A percentile compares a stretch with the other conserved stretches of the same genome.
These are phyloP conservation scores for Cladosporium sp. DNA, from an alignment of 2,329 filamentous ascomycete species.

Conservation along the genomic window DNA sequence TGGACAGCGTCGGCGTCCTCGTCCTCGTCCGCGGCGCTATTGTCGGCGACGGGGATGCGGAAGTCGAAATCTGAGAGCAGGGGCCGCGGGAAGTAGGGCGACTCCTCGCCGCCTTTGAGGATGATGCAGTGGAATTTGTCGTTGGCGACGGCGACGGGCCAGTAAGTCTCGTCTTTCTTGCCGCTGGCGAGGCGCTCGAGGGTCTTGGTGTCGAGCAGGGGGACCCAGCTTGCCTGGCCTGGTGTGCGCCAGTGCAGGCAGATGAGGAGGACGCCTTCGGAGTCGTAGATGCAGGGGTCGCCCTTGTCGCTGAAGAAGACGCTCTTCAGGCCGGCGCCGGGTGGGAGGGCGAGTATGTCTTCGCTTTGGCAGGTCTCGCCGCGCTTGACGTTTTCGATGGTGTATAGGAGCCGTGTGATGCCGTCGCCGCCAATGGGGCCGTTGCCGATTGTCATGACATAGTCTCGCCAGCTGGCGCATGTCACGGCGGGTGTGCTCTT, in stretches of 20 bases:
- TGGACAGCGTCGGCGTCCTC: constrained; percentile 37
- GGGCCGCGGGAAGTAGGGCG: constrained; percentile 87
- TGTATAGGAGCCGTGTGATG: constrained; percentile 72
- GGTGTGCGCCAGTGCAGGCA: constrained; percentile 85
- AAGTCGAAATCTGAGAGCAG: constrained; percentile 92
- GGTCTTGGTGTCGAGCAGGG: constrained; percentile 80
- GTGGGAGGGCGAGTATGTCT: constrained; percentile 78
- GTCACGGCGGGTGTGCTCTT: constrained; percentile 87
- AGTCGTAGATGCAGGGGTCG: constrained; percentile 96
- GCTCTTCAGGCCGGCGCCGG: constrained; percentile 65
- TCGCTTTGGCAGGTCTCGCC: constrained; percentile 94
- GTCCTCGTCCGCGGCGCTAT: constrained; percentile 40
- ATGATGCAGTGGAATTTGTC: constrained; percentile 98
- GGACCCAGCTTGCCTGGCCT: constrained; percentile 83
- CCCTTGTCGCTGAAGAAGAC: constrained; percentile 90
- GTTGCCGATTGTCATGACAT: constrained; percentile 93
- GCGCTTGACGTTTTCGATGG: constrained; percentile 87
- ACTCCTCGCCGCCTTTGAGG: constrained; percentile 86
- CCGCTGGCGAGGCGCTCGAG: constrained; percentile 77
- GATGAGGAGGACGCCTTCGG: constrained; percentile 78
- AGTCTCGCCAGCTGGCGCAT: constrained; percentile 90
- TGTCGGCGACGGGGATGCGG: constrained; percentile 65
- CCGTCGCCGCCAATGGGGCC: constrained; percentile 77
- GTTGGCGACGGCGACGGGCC: constrained; percentile 87
- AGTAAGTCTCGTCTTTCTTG: constrained; percentile 84